Conservation (phyloP, 441 rosid genomes). For the Corymbia calophylla region DNA sequence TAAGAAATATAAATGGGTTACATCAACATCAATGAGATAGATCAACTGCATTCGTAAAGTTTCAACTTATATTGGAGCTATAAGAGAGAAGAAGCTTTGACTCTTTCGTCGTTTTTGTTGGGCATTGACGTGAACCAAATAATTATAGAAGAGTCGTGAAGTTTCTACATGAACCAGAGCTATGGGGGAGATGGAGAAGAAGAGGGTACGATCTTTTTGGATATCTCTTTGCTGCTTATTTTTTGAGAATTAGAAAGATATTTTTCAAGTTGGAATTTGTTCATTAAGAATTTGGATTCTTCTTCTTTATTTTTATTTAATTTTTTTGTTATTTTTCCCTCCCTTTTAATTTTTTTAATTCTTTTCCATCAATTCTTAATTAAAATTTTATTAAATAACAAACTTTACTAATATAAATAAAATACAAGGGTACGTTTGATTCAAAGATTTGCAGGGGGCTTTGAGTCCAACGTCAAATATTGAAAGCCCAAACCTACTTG, state of each 20-base stretch:
- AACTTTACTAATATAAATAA: neutral
- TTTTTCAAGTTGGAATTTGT: neutral
- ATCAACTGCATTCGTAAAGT: neutral
- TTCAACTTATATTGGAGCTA: neutral
- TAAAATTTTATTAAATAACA: neutral
- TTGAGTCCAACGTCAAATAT: too few species aligned
- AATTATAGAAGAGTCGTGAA: neutral
- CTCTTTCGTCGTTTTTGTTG: neutral
- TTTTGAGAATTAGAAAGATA: neutral
- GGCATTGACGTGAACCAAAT: neutral
- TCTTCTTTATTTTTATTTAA: neutral
- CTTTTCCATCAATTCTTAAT: neutral
- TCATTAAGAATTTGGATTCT: neutral
- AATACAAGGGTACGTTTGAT: too few species aligned
- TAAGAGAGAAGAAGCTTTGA: neutral
- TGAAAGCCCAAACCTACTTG: too few species aligned
- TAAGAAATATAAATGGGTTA: neutral
- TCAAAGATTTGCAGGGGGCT: too few species aligned
- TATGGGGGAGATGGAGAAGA: neutral
- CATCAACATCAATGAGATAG: fast-evolving
- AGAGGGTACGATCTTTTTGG: neutral
- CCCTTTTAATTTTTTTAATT: neutral
- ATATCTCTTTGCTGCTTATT: neutral
- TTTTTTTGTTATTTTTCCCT: neutral
- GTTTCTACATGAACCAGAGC: neutral